Conservation (phyloP, 495 filamentous ascomycete species). For the Aspergillus biplanus region DNA sequence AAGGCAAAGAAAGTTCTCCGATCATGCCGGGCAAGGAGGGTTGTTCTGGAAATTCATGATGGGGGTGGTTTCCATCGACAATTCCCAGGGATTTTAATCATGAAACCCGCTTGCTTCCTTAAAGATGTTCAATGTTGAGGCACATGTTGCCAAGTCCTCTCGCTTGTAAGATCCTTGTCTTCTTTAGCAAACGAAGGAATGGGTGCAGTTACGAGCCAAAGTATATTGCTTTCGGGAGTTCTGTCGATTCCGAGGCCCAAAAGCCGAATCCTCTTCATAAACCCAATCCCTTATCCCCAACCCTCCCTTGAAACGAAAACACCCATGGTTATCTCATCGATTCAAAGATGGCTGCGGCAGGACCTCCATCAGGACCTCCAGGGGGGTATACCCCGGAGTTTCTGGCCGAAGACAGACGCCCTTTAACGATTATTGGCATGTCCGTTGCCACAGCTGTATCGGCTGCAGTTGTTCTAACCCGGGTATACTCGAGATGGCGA, state of each 20-base stretch:
- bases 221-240: not conserved
- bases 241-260: not conserved
- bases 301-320: not conserved
- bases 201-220: not conserved
- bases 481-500: conserved; percentile 8
- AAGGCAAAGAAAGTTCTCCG: no score
- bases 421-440: conserved; percentile 12
- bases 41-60: no score
- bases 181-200: not conserved
- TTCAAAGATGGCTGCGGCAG: conserved; percentile 2
- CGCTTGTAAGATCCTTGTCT: not conserved
- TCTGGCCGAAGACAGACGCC: conserved; percentile 10
- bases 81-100: no score
- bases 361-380: conserved; percentile 1
- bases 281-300: not conserved
- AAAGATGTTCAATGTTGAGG: not conserved
- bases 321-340: not conserved
- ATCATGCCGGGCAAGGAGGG: no score
- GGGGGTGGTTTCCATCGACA: no score
- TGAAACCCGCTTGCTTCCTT: not conserved
- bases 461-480: conserved; percentile 6
- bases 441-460: conserved; percentile 1
- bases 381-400: conserved; percentile 7
- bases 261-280: not conserved
- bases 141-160: not conserved